Base-by-base conservation (phyloP, 768 basidiomycete genomes). In the Kwoniella newhampshirensis region DNA sequence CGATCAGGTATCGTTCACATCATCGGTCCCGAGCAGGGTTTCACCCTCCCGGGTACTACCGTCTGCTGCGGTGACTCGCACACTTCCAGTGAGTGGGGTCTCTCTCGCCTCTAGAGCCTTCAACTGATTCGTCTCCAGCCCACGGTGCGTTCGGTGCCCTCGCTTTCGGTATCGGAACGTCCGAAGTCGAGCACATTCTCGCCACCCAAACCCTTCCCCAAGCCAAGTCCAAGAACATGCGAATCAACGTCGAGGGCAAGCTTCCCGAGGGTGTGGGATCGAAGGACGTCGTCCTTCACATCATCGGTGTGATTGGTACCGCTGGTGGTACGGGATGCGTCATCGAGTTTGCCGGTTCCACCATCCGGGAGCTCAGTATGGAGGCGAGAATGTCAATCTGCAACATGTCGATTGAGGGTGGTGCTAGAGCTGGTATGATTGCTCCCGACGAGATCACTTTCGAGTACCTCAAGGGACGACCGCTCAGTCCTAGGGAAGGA, bases 331-430 rank as follows among this genome's bases (percentile, higher is more conserved):
- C 87, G 23, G 91, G 89, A n/a, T 83, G 81, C 64, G 89, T 91
- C 57, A 91, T 93, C 73, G 91, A 93, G 77, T 93, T 88, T 70
- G 85, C 88, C 54, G 91, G 91, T n/a, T 87, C 86, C 7, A 87
- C 89, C 51, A 88, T 91, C 78, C 86, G 88, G 56, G 81, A 80
- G 18, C 85, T 91, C 70, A 86, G 86, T 69, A 90, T 92, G 88
- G 91, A 93, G 75, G 89, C 87, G 36, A 85, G 90, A 47, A 90
- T 79, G 78, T 75, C 75, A 3, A 77, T 79, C 60, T 91, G 90
- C 79, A 93, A 93, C 78, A 92, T 93, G 91, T 91, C 89, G 57
- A 92, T 93, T 70, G 91, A 93, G 76, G 91, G 86, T 54, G 91
- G 91, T 68, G 91, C 91, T 65, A 84, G 91, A 68, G 91, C 91